Base-by-base conservation (phyloP, 1,284 basidiomycete species). In the Ganoderma sp. region DNA sequence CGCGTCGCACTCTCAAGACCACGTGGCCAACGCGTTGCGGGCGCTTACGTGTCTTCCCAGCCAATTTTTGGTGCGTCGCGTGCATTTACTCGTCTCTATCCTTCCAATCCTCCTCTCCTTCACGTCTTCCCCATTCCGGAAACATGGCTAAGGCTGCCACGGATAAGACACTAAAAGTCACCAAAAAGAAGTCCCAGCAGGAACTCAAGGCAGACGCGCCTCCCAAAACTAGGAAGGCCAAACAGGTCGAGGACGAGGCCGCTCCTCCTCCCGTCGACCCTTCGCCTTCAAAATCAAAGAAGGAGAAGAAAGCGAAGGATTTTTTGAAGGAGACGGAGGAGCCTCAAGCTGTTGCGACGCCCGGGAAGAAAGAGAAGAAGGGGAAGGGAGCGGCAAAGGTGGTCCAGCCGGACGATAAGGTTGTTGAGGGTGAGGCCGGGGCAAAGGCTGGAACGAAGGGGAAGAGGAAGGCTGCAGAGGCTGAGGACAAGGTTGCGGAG, bases 391-490 rank as follows among this genome's bases (percentile, higher is more conserved):
- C 12, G 37, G 71, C 12, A 17, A 45, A 43, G 39, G 41, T 45
- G 19, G 45, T 70, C 41, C 65, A 63, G 5, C 68, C 52, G 7
- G 68, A 70, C 9, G 70, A 67, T 45, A 67, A 69, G 2, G 66
- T 9, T 15, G 10, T 42, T n/a, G 22, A 50, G 62, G 50, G 4
- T n/a, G 50, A 69, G 19, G 76, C 73, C 12, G 76, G 68, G 8
- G 82, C 84, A 56, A 79, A 83, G 71, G 71, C 91, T 10, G 52
- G 54, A 12, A 69, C 64, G 62, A 67, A 61, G 65, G 61, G 58
- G 39, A 69, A 69, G 59, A 62, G 63, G 32, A 69, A 65, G 64
- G 25, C 42, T 9, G 25, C n/a, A 2, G 60, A 45, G 8, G 50
- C 45, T 12, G 61, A 61, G 58, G 63, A 61, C 8, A 56, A 42